Base-by-base conservation (phyloP, 2,329 filamentous ascomycete species). In the Juglanconis juglandina region DNA sequence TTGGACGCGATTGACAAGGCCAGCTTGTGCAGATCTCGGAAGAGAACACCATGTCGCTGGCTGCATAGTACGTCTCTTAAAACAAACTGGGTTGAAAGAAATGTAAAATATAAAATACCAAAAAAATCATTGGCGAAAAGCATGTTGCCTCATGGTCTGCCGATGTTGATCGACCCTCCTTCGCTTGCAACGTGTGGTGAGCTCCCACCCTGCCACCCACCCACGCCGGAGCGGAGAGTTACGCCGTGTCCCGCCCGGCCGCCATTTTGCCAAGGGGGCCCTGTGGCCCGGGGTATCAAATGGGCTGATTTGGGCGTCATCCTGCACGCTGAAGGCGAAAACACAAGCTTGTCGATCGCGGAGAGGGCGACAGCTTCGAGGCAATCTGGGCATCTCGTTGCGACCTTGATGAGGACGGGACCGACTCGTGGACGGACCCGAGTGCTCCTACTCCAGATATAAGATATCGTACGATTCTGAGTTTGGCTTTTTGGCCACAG, bases 301-400 rank as follows among this genome's bases (percentile, higher is more conserved):
- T 61, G 59, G 59, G 53, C 53, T 52, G 59, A 61, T 61, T 61
- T 50, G 35, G 44, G 52, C 59, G 57, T 61, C 59, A 61, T 57
- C 34, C 51, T 42, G 33, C 51, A 47, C 57, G 55, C 39, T 30
- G 44, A 33, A 60, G 37, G 52, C 53, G 58, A 47, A 56, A 56
- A 60, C 46, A 52, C 46, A 56, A 52, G 58, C 48, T 60, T 56
- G 58, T 56, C 58, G 58, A 60, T 60, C 58, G 17, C 58, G 35
- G 51, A 30, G 33, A 41, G 30, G 37, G 37, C 49, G 14, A 33
- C 39, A 35, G 56, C 48, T 33, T 50, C 46, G 37, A 24, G 24
- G 24, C 24, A 24, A 24, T 24, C 24, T 24, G 39, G 46, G 55
- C 41, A 57, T 57, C 55, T 39, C 14, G n/a, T n/a, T 14, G n/a